Base-by-base conservation (phyloP, 352 stramenopile species). In the Pythium aquatile region DNA sequence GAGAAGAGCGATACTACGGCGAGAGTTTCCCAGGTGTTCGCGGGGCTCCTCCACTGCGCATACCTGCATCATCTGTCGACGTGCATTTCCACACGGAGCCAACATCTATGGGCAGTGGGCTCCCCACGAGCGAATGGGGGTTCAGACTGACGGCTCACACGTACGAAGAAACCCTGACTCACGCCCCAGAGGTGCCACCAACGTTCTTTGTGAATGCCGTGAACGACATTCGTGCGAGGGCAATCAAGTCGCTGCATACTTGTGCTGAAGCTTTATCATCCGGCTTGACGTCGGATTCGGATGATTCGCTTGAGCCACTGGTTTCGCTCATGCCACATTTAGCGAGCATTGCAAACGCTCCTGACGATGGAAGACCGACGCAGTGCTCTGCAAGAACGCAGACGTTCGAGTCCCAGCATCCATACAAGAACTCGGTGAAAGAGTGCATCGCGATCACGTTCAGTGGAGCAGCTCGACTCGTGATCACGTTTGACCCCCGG, bases 381-480 rank as follows among this genome's bases (percentile, higher is more conserved):
- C 74, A 81, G 39, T 81, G 75, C 3, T 74, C 72, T 1, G 68
- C 80, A 5, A 80, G 81, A 35, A 78, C 68, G 2, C 80, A 95
- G 56, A 71, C 79, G 33, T 90, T 95, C 40, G 90, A 97, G 60
- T 94, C 84, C 1, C 86, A 86, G 55, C 90, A 97, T 59, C 88
- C 87, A 16, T 97, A 97, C 51, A 57, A 70, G 30, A 88, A 96
- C 52, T 91, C 77, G 1, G 79, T 92, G 33, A 68, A 81, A n/a
- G 80, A 91, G 63, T 93, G 91, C 55, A 86, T 95, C 67, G 73
- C 85, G 52, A 77, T 97, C 13, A 81, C 74, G 9, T 96, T 96
- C 58, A 84, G 51, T 39, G 81, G 82, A 13, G 86, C 86, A 5
- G 81, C 79, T 2, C 73, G 55, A 5, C 59, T 96, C 16, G 75